These are phyloP conservation scores for Globisporangium echinulatum DNA, from an alignment of 352 stramenopile species.

Conservation along the genomic window DNA sequence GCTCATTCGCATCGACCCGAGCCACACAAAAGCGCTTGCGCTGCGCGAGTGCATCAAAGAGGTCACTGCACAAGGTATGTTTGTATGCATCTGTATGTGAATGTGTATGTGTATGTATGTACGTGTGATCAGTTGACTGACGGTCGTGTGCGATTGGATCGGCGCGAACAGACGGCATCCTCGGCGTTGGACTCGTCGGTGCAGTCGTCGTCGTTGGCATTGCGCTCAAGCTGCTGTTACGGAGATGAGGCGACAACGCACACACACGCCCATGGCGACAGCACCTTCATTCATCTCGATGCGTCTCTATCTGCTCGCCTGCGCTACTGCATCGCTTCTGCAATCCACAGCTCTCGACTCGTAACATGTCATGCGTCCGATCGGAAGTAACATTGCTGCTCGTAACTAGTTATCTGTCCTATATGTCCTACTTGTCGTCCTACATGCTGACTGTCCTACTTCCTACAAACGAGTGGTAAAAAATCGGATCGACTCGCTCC, in stretches of 20 bases:
- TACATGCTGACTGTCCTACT: background rate
- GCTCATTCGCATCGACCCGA: conserved; percentile 68
- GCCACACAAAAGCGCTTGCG: conserved; percentile 60
- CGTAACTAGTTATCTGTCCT: background rate
- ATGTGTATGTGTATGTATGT: background rate
- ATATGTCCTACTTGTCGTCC: conserved; percentile 2
- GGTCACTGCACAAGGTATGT: conserved; percentile 44
- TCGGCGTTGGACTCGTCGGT: conserved; percentile 60
- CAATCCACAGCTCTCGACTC: conserved; percentile 8
- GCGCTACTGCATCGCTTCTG: background rate
- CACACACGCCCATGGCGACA: background rate
- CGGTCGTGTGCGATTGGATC: background rate
- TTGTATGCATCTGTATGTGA: background rate
- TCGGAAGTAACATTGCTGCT: no score
- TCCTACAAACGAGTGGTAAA: no score
- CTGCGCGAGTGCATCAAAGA: conserved; percentile 78
- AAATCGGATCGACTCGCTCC: no score
- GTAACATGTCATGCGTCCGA: no score
- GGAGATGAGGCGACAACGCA: conserved; percentile 33
- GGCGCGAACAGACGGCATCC: conserved; percentile 39
- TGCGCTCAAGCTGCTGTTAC: conserved; percentile 66
- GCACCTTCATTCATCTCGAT: background rate
- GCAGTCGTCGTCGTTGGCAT: conserved; percentile 68
- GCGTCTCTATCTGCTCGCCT: background rate
- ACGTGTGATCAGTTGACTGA: background rate